Evolutionary conservation across 2,329 filamentous ascomycete species (phyloP), one percentile per base, ranked within the genome.

Genomic region (Ceratocystis harringtonii): DNA sequence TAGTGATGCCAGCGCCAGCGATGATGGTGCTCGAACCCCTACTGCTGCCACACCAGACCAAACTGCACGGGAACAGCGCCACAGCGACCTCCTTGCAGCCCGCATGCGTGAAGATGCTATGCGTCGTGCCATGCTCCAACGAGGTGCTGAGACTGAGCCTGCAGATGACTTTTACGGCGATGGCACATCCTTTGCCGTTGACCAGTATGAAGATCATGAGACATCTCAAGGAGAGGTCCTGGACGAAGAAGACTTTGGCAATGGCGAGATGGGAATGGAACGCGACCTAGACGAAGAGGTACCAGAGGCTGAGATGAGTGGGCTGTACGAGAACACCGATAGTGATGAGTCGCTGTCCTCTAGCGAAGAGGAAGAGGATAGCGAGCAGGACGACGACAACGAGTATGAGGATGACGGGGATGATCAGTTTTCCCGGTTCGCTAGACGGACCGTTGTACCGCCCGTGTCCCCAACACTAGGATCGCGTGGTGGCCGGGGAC

Each of bases 291-390:
- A 90, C 72, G 85, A 84, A 61, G 85, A 87, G 67, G 82, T 90
- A 44, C 86, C 86, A 22, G 85, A 88, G 67, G 84, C 80, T 8
- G 81, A 84, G 15, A 25, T 65, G 28, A 78, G 77, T 71, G 82
- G 79, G 30, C 82, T 83, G 70, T 90, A 90, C 76, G 87, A 91
- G 76, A 87, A 90, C 72, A 90, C 88, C 7, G 88, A 90, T 74
- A 87, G 86, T 1, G 87, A 90, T 69, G 86, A 79, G 7, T 84
- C 85, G 63, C 69, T 84, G 63, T 80, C 75, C 67, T 82, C 78
- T 71, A 81, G 79, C 68, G 76, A 76, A 61, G 75, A 76, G 28
- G 76, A 76, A 5, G 74, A 77, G 10, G 71, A 71, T 17, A 73
- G 71, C 6, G 72, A 72, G 8, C 74, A 76, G 1, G 70, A 75